These are phyloP conservation scores for Trichoderma aggressivum DNA, from an alignment of 2,329 filamentous ascomycete genomes.

Conservation along the genomic window DNA sequence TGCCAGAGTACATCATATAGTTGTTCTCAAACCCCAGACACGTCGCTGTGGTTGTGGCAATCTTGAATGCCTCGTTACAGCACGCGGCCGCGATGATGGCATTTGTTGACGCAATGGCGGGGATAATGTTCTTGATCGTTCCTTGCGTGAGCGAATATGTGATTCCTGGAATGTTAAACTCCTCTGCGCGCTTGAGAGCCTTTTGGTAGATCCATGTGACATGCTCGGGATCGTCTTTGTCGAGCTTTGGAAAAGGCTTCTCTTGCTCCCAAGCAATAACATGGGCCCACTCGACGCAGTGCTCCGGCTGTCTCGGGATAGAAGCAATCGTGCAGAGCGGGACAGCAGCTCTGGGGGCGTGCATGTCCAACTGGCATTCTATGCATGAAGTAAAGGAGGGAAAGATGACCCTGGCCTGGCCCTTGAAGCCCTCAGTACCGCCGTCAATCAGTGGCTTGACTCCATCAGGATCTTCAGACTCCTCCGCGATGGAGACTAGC, in stretches of 20 bases:
- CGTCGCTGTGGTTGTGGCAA: conserved; percentile 78
- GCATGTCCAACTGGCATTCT: conserved; percentile 98
- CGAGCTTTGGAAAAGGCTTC: conserved; percentile 77
- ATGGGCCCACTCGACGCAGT: conserved; percentile 98
- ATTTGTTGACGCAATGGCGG: conserved; percentile 95
- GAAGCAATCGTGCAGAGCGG: conserved; percentile 94
- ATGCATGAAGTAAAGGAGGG: conserved; percentile 94
- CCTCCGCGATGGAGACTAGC: conserved; percentile 84
- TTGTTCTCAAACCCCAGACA: conserved; percentile 75
- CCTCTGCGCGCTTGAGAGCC: conserved; percentile 72
- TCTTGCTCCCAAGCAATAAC: conserved; percentile 94
- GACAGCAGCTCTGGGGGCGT: conserved; percentile 93
- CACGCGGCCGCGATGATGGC: conserved; percentile 93
- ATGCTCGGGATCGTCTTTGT: conserved; percentile 95
- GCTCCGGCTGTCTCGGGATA: conserved; percentile 93
- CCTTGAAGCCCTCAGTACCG: conserved; percentile 97
- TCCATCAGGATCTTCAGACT: conserved; percentile 69
- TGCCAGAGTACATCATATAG: conserved; percentile 99
- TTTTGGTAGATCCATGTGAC: conserved; percentile 95
- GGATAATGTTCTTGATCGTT: conserved; percentile 99
- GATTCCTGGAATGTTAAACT: conserved; percentile 88
- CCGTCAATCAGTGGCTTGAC: conserved; percentile 95
- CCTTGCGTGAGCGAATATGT: conserved; percentile 96
- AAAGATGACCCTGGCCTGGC: conserved; percentile 87
- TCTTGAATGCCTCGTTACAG: conserved; percentile 96